These are phyloP conservation scores for Avena atlantica DNA, from an alignment of 176 grass and related monocot species.

Conservation along the genomic window DNA sequence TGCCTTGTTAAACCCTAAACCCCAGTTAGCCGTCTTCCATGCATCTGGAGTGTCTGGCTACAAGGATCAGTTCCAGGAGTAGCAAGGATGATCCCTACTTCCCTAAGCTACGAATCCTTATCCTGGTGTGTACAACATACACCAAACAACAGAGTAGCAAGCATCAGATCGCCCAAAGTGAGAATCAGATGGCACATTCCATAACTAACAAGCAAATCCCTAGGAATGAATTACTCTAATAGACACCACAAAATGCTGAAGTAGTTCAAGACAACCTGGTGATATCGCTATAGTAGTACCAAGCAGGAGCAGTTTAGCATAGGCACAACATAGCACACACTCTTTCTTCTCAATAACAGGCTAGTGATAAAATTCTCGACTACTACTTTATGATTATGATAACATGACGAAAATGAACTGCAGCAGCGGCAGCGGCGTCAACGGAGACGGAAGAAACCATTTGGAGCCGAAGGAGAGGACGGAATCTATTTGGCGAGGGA, in stretches of 20 bases:
- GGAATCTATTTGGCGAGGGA: conserved; percentile 49
- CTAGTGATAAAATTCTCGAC: conserved; percentile 8
- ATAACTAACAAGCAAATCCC: not conserved
- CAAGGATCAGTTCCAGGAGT: not conserved
- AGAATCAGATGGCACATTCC: not conserved
- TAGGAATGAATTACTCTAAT: not conserved
- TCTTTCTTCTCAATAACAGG: not conserved
- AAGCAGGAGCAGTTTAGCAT: not conserved
- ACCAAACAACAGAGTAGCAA: not conserved
- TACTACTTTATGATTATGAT: conserved; percentile 6
- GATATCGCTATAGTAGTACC: not conserved
- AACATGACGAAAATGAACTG: not conserved
- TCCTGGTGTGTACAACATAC: too few species aligned
- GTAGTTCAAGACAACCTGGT: not conserved
- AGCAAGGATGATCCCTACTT: conserved; percentile 10
- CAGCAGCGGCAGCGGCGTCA: not conserved
- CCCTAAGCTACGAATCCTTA: not conserved
- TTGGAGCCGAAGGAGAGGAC: not conserved
- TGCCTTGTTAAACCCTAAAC: not conserved
- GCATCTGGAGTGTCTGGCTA: not conserved
- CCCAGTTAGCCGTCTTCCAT: not conserved
- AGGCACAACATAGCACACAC: not conserved
- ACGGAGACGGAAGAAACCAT: not conserved
- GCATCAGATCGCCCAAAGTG: not conserved
- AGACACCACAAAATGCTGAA: not conserved